Percentiles rank a stretch among this genome's conserved stretches.
phyloP scores from a whole-genome alignment of 2,329 filamentous ascomycete genomes.

The Pseudogymnoascus sp. region DNA sequence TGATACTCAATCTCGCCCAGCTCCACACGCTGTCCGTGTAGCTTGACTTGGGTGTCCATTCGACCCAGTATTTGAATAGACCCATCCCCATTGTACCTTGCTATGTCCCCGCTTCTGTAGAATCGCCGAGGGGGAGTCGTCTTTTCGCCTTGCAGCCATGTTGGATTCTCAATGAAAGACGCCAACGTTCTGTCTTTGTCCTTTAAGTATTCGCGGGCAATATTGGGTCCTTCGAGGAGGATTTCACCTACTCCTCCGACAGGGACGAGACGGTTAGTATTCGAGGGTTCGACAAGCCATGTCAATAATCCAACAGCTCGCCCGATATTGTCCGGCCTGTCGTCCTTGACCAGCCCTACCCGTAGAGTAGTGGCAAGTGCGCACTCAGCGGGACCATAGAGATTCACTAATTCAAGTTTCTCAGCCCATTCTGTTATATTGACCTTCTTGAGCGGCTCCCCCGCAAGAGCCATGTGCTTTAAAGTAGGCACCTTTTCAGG shows the following conservation, averaged over 20 bases:
- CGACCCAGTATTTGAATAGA: conserved; percentile 55
- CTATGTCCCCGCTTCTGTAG: conserved; percentile 58
- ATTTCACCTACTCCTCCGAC: conserved; percentile 14
- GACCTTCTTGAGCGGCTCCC: conserved; percentile 51
- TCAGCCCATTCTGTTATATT: conserved; percentile 27
- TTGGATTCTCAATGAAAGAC: conserved; percentile 13
- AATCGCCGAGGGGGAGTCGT: conserved; percentile 26
- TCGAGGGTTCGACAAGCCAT: conserved; percentile 14
- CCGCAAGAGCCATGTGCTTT: conserved; percentile 11
- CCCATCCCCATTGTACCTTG: conserved; percentile 48
- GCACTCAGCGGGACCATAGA: conserved; percentile 79
- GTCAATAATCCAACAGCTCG: not conserved
- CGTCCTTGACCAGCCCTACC: not conserved
- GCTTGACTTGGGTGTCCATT: conserved; percentile 56
- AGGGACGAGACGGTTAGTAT: conserved; percentile 9
- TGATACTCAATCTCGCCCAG: conserved; percentile 49
- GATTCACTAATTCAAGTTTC: conserved; percentile 32
- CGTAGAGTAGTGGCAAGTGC: conserved; percentile 23
- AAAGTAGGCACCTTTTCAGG: conserved; percentile 13
- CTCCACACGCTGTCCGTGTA: conserved; percentile 56
- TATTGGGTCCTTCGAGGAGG: conserved; percentile 13
- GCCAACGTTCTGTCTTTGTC: conserved; percentile 11
- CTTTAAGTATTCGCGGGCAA: conserved; percentile 14
- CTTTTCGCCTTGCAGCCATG: not conserved
- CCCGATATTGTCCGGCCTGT: not conserved